These are phyloP conservation scores for Trichocomaceae sp. DNA, from an alignment of 2,329 filamentous ascomycete genomes.

Conservation along the genomic window DNA sequence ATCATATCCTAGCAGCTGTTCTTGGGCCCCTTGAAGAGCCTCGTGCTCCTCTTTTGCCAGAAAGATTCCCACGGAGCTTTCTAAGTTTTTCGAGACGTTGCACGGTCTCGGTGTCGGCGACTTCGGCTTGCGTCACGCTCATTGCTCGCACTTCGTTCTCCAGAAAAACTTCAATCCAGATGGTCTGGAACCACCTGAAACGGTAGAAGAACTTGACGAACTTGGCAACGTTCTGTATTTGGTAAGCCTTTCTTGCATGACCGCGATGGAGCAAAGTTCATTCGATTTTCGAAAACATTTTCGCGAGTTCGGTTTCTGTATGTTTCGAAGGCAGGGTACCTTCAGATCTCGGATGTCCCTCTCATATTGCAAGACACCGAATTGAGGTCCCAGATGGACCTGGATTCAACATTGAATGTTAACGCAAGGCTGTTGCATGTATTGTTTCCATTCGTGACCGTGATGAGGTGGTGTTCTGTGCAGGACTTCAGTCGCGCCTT, in stretches of 20 bases:
- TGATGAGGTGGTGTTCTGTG: too few relatives aligned
- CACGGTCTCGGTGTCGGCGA: not conserved
- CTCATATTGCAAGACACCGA: too few relatives aligned
- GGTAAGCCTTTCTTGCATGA: not conserved
- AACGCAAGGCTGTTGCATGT: too few relatives aligned
- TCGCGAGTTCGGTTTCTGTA: too few relatives aligned
- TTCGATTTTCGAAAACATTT: not conserved
- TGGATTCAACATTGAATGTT: too few relatives aligned
- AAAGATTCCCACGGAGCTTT: not conserved
- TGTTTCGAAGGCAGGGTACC: too few relatives aligned
- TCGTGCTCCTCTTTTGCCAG: not conserved
- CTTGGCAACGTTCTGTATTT: not conserved
- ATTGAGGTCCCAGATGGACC: too few relatives aligned
- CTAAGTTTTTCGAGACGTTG: not conserved
- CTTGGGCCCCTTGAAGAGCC: not conserved
- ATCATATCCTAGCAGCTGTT: not conserved
- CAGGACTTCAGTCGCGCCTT: too few relatives aligned
- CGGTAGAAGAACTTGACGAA: not conserved
- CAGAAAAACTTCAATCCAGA: not conserved
- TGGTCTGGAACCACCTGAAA: not conserved
- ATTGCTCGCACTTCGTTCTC: not conserved
- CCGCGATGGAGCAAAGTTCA: not conserved
- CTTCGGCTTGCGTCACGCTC: not conserved
- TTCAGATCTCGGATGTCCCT: too few relatives aligned
- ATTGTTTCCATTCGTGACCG: too few relatives aligned